phyloP scores from a whole-genome alignment of 208 protist species.

The Porcisia hertigi region DNA sequence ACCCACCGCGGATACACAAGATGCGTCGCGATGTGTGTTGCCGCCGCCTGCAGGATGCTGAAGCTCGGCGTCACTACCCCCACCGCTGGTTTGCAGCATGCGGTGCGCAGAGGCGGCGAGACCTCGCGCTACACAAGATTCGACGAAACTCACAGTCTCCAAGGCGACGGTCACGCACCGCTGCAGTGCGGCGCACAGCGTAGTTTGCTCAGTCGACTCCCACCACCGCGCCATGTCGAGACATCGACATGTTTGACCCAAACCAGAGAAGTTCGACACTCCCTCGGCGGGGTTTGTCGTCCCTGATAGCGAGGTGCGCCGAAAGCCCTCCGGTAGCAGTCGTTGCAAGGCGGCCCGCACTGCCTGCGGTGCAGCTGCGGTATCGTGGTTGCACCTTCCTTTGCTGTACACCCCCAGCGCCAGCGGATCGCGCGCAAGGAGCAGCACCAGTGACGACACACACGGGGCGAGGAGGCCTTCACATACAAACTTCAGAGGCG shows the following conservation, averaged over 20 bases:
- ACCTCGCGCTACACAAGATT: conserved; percentile 14
- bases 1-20: neutral
- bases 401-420: conserved; percentile 5
- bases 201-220: conserved; percentile 2
- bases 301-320: neutral
- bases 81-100: neutral
- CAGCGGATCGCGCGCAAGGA: conserved; percentile 29
- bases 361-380: neutral
- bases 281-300: neutral
- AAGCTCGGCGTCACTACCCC: neutral
- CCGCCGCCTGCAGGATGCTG: neutral
- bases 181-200: conserved; percentile 21
- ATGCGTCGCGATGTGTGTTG: neutral
- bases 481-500: conserved; percentile 5
- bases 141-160: conserved; percentile 16
- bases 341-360: neutral
- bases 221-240: conserved; percentile 13
- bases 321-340: neutral
- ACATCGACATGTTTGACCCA: conserved; percentile 11
- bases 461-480: conserved; percentile 13
- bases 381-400: neutral
- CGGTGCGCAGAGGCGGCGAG: neutral
- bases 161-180: conserved; percentile 30
- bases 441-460: conserved; percentile 19
- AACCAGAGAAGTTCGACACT: neutral